Conservation (phyloP, 257 asterid species). For the Solanum medicagineum region DNA sequence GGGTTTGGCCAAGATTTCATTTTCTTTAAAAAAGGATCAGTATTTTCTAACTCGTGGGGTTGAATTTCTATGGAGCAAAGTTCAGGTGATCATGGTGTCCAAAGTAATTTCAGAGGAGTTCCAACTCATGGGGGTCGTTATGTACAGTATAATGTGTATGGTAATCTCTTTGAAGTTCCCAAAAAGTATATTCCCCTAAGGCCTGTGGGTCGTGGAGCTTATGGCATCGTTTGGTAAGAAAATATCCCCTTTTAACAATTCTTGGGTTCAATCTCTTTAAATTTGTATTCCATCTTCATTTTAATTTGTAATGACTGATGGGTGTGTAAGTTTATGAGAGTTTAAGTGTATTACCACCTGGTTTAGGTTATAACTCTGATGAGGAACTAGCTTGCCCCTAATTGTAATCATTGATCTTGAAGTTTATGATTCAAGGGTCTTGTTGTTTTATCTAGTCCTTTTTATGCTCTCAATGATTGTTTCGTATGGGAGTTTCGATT, state of each 20-base stretch:
- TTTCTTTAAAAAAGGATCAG: background rate
- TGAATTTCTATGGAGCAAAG: constrained; percentile 49
- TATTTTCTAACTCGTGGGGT: background rate
- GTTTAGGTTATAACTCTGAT: background rate
- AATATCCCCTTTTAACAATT: constrained; percentile 3
- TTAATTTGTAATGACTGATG: background rate
- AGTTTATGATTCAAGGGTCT: background rate
- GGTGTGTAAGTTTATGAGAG: constrained; percentile 7
- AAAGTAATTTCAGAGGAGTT: constrained; percentile 36
- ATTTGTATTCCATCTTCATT: background rate
- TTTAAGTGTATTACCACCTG: background rate
- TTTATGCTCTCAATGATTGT: background rate
- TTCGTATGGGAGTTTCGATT: background rate
- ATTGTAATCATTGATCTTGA: background rate
- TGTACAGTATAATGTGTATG: constrained; percentile 65
- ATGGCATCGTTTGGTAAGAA: constrained; percentile 68
- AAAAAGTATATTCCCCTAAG: constrained; percentile 58
- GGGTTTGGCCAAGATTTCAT: constrained; percentile 2
- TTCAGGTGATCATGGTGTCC: constrained; percentile 56
- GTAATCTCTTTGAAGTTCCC: constrained; percentile 68
- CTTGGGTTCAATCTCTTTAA: constrained; percentile 8
- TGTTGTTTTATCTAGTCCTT: background rate
- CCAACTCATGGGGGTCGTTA: constrained; percentile 69
- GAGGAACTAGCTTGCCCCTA: background rate
- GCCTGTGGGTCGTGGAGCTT: constrained; percentile 85